Conservation (phyloP, 345 rosid species). For the Nephelium lappaceum region DNA sequence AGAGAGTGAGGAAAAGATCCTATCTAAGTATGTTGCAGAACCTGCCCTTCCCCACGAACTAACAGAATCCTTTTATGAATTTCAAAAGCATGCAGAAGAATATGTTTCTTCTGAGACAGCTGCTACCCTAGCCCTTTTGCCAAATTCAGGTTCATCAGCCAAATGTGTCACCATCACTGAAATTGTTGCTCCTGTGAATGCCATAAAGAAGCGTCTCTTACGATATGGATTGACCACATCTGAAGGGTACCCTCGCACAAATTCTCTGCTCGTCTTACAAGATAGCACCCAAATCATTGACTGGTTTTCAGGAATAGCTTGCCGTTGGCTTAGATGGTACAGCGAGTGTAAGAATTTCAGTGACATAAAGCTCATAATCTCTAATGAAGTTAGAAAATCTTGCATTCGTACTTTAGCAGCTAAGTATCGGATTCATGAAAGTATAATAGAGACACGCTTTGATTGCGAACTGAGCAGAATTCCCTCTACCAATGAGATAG, state of each 20-base stretch:
- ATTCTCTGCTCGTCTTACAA: conserved; percentile 59
- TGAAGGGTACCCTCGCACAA: conserved; percentile 58
- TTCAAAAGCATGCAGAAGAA: conserved; percentile 59
- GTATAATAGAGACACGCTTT: conserved; percentile 67
- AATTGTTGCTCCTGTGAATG: conserved; percentile 65
- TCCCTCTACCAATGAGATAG: conserved; percentile 55
- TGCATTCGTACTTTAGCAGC: conserved; percentile 87
- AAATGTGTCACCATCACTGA: conserved; percentile 45
- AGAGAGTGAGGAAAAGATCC: conserved; percentile 58
- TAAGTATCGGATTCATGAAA: conserved; percentile 73
- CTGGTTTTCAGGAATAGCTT: conserved; percentile 77
- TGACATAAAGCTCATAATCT: conserved; percentile 62
- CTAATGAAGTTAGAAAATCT: conserved; percentile 61
- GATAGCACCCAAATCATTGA: conserved; percentile 71
- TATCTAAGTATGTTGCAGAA: conserved; percentile 73
- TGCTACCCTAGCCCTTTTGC: conserved; percentile 57
- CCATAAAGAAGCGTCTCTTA: conserved; percentile 66
- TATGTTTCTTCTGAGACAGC: conserved; percentile 81
- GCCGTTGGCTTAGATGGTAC: conserved; percentile 79
- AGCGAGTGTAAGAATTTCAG: conserved; percentile 60
- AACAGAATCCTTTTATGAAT: conserved; percentile 70
- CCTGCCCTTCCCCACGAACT: conserved; percentile 78
- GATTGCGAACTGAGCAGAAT: conserved; percentile 63
- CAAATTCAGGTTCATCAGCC: conserved; percentile 40
- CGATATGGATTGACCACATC: conserved; percentile 73